Evolutionary conservation across 495 filamentous ascomycete genomes (phyloP).

Genomic region (Penicillium macrosclerotiorum): DNA sequence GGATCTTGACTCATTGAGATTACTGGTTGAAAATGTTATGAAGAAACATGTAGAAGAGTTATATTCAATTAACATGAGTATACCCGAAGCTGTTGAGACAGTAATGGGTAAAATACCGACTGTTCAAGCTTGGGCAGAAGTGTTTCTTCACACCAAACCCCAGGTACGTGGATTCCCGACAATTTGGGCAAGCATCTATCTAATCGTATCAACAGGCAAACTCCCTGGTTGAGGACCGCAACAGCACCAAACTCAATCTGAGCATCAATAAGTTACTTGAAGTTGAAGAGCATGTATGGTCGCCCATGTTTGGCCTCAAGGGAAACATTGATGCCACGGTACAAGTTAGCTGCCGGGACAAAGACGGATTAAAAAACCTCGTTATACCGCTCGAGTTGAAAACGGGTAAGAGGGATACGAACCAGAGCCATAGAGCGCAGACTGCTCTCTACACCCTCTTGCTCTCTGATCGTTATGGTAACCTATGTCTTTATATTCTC

Average conservation of each 20-base stretch:
- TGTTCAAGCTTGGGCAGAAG: slow-evolving; percentile 75
- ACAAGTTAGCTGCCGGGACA: slow-evolving; percentile 77
- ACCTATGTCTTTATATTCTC: too few species aligned
- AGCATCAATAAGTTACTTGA: slow-evolving; percentile 91
- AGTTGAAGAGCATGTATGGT: slow-evolving; percentile 97
- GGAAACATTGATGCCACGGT: slow-evolving; percentile 98
- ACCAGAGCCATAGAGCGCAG: slow-evolving; percentile 79
- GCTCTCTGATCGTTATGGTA: slow-evolving; percentile 87
- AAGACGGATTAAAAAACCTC: slow-evolving; percentile 59
- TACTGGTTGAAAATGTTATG: slow-evolving; percentile 62
- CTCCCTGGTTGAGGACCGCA: slow-evolving; percentile 75
- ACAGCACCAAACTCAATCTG: slow-evolving; percentile 69
- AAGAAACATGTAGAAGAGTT: slow-evolving; percentile 77
- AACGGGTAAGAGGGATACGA: slow-evolving; percentile 77
- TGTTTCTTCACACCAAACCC: slow-evolving; percentile 72
- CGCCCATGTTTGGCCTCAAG: slow-evolving; percentile 93
- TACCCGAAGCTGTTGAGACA: slow-evolving; percentile 69
- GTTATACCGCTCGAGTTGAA: slow-evolving; percentile 94
- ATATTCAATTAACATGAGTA: slow-evolving; percentile 74
- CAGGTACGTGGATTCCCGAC: slow-evolving; percentile 48
- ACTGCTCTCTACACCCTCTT: slow-evolving; percentile 92
- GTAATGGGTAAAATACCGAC: slow-evolving; percentile 75
- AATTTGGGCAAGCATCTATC: background rate
- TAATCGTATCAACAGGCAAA: slow-evolving; percentile 47
- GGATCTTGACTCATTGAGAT: slow-evolving; percentile 63